Base-by-base conservation (phyloP, 495 filamentous ascomycete genomes). In the Neurospora sp. region DNA sequence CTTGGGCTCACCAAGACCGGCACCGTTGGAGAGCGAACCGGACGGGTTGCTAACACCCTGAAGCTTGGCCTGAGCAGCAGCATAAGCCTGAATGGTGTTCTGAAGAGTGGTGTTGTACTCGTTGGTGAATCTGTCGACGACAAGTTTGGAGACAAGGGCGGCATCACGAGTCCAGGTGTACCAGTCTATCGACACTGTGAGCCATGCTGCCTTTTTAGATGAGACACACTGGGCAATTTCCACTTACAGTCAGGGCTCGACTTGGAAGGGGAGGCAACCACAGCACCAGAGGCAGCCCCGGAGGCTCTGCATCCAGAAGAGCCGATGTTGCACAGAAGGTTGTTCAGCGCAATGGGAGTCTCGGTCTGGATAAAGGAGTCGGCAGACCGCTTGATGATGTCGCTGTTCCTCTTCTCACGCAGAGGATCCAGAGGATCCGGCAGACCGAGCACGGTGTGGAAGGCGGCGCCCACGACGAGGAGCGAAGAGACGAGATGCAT, bases 161-260 rank as follows among this genome's bases (percentile, higher is more conserved):
- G 88, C 85, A 76, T 93, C 91, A 72, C 91, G 84, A n/a, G 88
- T 91, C 91, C 91, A 93, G 12, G 90, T 90, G 74, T 87, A 93
- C 76, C 80, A 88, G 77, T 87, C 84, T 88, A 59, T 22, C 22
- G 44, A 59, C 68, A 68, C 38, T 22, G 40, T 70, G 22, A 41
- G 20, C 7, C 9, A 41, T 65, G 39, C 31, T 44, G 37, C 6
- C 41, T 40, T 79, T 22, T 75, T 74, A 70, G 10, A 70, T 69
- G n/a, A 35, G 14, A 68, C 14, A 9, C 14, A 1, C 45, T 27
- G 39, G 18, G 42, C 38, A 68, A 61, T 39, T 22, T 27, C 69
- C 20, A 81, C 88, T 78, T 81, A 91, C 89, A 92, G 77, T 91
- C 84, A 2, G 90, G 90, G 48, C 83, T 79, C 8, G 71, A 70